Evolutionary conservation across 2,329 filamentous ascomycete species (phyloP), one percentile per base, ranked within the genome.

Genomic region (Penicillium sp.): DNA sequence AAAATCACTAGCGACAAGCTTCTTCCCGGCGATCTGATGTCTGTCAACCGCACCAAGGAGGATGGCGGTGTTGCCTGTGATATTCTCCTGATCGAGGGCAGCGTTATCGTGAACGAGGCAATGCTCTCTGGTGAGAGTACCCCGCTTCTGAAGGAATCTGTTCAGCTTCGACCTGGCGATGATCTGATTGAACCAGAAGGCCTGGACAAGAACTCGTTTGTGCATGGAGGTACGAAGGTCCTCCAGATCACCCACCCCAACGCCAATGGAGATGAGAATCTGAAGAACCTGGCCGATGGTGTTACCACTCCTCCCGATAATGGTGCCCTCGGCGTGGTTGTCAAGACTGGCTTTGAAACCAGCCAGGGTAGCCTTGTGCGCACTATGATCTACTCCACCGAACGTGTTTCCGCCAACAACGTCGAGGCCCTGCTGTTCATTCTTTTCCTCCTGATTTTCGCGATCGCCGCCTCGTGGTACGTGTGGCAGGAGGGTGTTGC

Each of bases 351-450:
- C 10, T 98, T 98, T 65, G 95, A 98, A 74, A 98, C 93, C 9
- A 97, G 92, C 49, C 95, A 98, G 73, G 93, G 93, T 56, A 96
- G 90, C 71, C 81, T 98, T 52, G 93, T 98, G 53, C 88, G 93
- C 55, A 98, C 93, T 60, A 98, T 98, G 93, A 98, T 98, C 65
- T 98, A 95, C 76, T 96, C 95, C 1, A 98, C 93, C 1, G 93
- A 98, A 72, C 89, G 92, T 58, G 92, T 98, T 23, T 97, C 92
- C n/a, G 93, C 93, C 61, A 96, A 96, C 75, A 97, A 98, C 66
- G 85, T 86, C 39, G 93, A 98, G 73, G 93, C 93, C 1, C 76
- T 98, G n/a, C 80, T 95, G 53, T 98, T 98, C 76, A 98, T 98
- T 59, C 80, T 98, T 52, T 98, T 98, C 79, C 81, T 98, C 25